A percentile compares a stretch with the other conserved stretches of the same genome.
Evolutionary conservation across 495 filamentous ascomycete genomes (phyloP).

Genomic region (Cetradonia linearis): DNA sequence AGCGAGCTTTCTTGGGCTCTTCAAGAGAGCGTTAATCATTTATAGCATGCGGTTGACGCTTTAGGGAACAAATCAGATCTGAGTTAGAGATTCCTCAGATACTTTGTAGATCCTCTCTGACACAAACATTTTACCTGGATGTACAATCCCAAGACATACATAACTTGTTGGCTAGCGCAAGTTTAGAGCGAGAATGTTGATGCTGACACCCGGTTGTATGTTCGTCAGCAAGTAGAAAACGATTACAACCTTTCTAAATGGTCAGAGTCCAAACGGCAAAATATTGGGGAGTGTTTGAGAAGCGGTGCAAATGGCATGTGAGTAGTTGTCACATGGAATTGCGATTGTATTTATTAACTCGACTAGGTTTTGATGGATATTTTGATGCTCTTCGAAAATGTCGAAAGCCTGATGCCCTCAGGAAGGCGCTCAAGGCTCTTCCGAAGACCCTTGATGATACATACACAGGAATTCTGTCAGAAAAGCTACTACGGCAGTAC

Average conservation of each 20-base stretch:
- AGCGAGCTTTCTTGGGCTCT: background rate
- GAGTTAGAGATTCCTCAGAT: too few relatives aligned
- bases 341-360: background rate
- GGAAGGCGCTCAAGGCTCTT: constrained; percentile 27
- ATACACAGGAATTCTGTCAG: constrained; percentile 30
- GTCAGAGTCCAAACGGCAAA: background rate
- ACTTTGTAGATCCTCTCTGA: too few relatives aligned
- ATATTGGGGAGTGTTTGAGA: background rate
- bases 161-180: too few relatives aligned
- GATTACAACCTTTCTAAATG: background rate
- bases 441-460: constrained; percentile 31
- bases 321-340: background rate
- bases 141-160: too few relatives aligned
- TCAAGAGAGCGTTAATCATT: background rate
- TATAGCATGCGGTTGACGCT: background rate
- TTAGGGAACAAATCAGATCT: too few relatives aligned
- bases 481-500: too few relatives aligned
- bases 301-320: background rate
- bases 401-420: constrained; percentile 19
- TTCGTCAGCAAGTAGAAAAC: background rate
- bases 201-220: background rate
- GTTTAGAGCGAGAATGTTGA: background rate
- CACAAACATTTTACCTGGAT: too few relatives aligned
- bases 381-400: constrained; percentile 30
- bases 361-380: constrained; percentile 34